phyloP scores from a whole-genome alignment of 2,329 filamentous ascomycete genomes.

The Penicillium thymicola region DNA sequence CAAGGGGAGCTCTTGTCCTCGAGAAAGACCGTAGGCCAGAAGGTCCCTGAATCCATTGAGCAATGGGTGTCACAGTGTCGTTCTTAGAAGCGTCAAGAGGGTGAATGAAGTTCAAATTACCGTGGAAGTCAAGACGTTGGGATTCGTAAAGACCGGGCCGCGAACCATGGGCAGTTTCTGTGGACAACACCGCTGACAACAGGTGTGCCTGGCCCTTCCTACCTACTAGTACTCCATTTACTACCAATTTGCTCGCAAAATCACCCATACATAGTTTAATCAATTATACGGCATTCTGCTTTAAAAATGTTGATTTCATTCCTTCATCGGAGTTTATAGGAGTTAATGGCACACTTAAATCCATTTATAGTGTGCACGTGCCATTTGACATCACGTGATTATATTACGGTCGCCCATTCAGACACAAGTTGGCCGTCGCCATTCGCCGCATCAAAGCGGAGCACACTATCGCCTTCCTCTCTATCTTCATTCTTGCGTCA shows the following conservation, averaged over 20 bases:
- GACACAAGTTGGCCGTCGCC: constrained; percentile 30
- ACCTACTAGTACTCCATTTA: background rate
- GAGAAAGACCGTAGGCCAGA: background rate
- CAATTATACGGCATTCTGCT: background rate
- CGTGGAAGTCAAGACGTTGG: background rate
- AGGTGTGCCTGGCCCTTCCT: background rate
- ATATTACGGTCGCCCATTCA: constrained; percentile 17
- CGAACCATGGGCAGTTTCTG: background rate
- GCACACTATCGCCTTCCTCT: constrained; percentile 16
- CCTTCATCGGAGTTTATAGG: background rate
- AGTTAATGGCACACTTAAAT: background rate
- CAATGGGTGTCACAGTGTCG: background rate
- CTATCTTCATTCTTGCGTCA: constrained; percentile 14
- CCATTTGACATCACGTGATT: constrained; percentile 17
- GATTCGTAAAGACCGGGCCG: background rate
- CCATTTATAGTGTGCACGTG: background rate
- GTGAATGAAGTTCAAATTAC: background rate
- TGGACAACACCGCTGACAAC: background rate
- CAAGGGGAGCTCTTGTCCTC: background rate
- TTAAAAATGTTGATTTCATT: background rate
- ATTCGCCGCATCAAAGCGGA: constrained; percentile 34
- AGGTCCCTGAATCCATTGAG: background rate
- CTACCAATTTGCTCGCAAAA: background rate
- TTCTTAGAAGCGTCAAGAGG: background rate
- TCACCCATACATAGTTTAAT: background rate